Evolutionary conservation across 768 basidiomycete genomes (phyloP).

Genomic region (Suillus luteus): DNA sequence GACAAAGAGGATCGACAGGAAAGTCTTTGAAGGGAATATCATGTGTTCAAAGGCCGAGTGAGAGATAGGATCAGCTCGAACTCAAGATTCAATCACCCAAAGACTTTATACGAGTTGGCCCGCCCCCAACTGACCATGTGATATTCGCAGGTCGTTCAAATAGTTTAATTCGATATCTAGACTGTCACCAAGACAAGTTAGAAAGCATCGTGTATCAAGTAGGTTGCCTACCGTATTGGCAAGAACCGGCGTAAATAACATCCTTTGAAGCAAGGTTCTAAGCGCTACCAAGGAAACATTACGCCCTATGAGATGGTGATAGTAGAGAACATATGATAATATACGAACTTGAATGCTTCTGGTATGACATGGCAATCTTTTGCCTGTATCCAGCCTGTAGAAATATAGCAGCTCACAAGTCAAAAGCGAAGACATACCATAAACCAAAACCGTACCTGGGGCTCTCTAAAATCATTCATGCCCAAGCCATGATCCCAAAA

Average conservation of each 20-base stretch:
- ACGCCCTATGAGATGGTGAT: not conserved
- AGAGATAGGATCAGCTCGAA: conserved; percentile 9
- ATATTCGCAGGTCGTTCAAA: not conserved
- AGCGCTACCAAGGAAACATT: not conserved
- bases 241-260: not conserved
- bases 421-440: not conserved
- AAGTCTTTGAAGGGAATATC: conserved; percentile 20
- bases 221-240: not conserved
- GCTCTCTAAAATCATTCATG: not conserved
- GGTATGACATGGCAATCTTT: not conserved
- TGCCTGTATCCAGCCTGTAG: not conserved
- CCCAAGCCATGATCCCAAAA: not conserved
- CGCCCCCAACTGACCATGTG: conserved; percentile 2
- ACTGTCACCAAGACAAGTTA: not conserved
- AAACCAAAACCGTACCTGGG: not conserved
- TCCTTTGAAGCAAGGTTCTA: not conserved
- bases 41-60: conserved; percentile 13
- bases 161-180: not conserved
- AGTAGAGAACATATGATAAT: not conserved
- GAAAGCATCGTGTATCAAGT: not conserved
- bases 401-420: not conserved
- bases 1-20: conserved; percentile 19
- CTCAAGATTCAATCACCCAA: conserved; percentile 2
- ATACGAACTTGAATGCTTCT: not conserved
- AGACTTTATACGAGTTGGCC: conserved; percentile 5